phyloP scores from a whole-genome alignment of 2,329 filamentous ascomycete genomes.

The Neoscytalidium dimidiatum region DNA sequence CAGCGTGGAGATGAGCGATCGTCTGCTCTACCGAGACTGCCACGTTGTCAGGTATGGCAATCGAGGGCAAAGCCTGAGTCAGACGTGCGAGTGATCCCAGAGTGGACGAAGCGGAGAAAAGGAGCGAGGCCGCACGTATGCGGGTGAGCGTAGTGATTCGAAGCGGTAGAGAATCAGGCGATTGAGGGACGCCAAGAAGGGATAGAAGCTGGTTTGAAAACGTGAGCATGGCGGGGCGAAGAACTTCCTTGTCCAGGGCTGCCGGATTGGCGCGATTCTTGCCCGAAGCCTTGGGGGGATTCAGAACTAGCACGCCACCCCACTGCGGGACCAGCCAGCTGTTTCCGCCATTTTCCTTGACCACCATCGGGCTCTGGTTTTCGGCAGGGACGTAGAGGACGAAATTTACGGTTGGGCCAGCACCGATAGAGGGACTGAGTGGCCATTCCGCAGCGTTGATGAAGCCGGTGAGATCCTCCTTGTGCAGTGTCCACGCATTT shows the following conservation, averaged over 20 bases:
- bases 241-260: slow-evolving; percentile 63
- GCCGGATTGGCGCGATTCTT: slow-evolving; percentile 33
- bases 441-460: slow-evolving; percentile 99
- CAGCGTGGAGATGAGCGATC: slow-evolving; percentile 72
- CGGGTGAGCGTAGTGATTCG: slow-evolving; percentile 81
- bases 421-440: slow-evolving; percentile 87
- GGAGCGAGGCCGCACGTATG: slow-evolving; percentile 80
- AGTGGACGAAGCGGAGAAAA: slow-evolving; percentile 88
- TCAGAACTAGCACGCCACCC: slow-evolving; percentile 76
- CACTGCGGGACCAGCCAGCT: slow-evolving; percentile 97
- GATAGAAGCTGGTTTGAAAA: slow-evolving; percentile 90
- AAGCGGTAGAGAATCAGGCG: slow-evolving; percentile 76
- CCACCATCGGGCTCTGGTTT: slow-evolving; percentile 59
- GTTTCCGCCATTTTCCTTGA: slow-evolving; percentile 62
- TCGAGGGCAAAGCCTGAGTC: slow-evolving; percentile 79
- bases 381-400: slow-evolving; percentile 84
- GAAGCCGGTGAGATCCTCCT: slow-evolving; percentile 88
- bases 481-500: slow-evolving; percentile 70
- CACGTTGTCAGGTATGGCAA: slow-evolving; percentile 85
- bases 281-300: slow-evolving; percentile 42
- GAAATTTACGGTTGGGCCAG: slow-evolving; percentile 93
- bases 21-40: slow-evolving; percentile 82
- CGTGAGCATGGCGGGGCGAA: slow-evolving; percentile 80
- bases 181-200: slow-evolving; percentile 80
- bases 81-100: slow-evolving; percentile 90